Conservation (phyloP, 169 alveolate species). For the Cryptosporidium andersoni region DNA sequence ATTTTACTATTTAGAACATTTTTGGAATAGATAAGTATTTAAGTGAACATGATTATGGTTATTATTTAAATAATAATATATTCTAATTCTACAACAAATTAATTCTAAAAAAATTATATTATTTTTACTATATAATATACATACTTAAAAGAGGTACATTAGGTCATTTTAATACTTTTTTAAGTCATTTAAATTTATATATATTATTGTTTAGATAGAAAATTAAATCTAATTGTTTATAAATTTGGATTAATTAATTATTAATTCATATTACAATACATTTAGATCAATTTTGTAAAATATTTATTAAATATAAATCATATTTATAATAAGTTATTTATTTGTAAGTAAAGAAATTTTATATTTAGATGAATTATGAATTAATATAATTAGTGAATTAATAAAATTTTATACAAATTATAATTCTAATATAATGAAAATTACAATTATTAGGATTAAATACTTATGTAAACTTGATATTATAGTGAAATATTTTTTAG, state of each 20-base stretch:
- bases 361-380: conserved; percentile 1
- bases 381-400: conserved; percentile 16
- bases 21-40: no score
- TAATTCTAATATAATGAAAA: conserved; percentile 29
- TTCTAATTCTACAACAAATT: no score
- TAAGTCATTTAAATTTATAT: no score
- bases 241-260: conserved; percentile 47
- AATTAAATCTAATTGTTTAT: conserved; percentile 80
- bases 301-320: conserved; percentile 31
- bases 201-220: conserved; percentile 74
- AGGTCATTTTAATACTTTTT: no score
- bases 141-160: no score
- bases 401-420: conserved; percentile 35
- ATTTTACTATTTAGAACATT: no score
- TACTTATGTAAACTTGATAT: not conserved
- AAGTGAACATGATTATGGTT: no score
- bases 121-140: no score
- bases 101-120: no score
- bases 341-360: conserved; percentile 20
- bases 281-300: not conserved
- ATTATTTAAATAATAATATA: no score
- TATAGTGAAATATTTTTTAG: conserved; percentile 7
- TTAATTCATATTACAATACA: not conserved
- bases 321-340: conserved; percentile 39
- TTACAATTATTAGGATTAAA: conserved; percentile 14